Conservation (phyloP, 1,284 basidiomycete genomes). For the Pascua sp. region DNA sequence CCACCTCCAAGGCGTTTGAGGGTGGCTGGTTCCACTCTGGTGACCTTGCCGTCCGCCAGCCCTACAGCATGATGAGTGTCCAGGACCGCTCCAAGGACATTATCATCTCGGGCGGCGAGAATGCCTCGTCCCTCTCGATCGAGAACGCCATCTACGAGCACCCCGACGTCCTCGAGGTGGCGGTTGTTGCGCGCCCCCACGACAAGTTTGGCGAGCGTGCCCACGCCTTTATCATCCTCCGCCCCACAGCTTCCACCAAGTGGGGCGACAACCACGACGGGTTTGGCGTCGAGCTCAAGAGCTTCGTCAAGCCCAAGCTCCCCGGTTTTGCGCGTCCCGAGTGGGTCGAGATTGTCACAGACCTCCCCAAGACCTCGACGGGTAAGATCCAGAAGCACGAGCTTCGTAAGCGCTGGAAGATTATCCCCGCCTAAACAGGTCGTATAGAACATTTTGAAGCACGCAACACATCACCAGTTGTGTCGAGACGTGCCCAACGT, state of each 20-base stretch:
- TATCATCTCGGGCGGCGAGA: constrained; percentile 85
- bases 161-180: constrained; percentile 65
- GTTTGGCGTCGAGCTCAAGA: constrained; percentile 16
- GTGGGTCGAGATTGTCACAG: constrained; percentile 33
- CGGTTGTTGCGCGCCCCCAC: constrained; percentile 71
- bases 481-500: too few species aligned
- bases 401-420: constrained; percentile 40
- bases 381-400: constrained; percentile 84
- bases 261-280: constrained; percentile 5
- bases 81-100: constrained; percentile 59
- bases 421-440: constrained; percentile 1
- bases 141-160: constrained; percentile 69
- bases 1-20: constrained; percentile 65
- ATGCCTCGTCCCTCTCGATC: constrained; percentile 78
- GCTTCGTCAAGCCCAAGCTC: constrained; percentile 11
- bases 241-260: constrained; percentile 22
- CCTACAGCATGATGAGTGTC: constrained; percentile 69
- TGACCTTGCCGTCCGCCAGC: constrained; percentile 75
- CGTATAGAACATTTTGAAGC: neutral
- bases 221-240: constrained; percentile 67
- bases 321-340: constrained; percentile 21
- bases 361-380: constrained; percentile 79
- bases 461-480: too few species aligned
- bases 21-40: constrained; percentile 79
- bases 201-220: constrained; percentile 69